Percentiles rank a stretch among this genome's conserved stretches.
phyloP scores from a whole-genome alignment of 805 yeast genomes.

The Ogataea trehaloabstinens region DNA sequence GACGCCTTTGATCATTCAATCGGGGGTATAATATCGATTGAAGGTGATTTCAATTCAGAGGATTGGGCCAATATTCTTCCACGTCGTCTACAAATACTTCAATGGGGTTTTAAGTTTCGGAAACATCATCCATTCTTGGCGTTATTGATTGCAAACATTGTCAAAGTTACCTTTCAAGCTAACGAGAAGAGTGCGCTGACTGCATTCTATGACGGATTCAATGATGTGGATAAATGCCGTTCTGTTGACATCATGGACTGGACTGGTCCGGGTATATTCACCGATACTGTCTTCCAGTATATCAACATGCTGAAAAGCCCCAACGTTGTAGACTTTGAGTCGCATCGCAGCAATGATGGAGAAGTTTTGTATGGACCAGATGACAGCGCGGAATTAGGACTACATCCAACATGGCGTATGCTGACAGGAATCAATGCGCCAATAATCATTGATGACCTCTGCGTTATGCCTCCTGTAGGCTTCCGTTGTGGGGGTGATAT shows the following conservation, averaged over 20 bases:
- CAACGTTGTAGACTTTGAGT: constrained; percentile 9
- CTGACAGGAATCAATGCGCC: constrained; percentile 21
- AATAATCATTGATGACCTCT: constrained; percentile 17
- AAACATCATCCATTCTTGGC: constrained; percentile 57
- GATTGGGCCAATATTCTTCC: constrained; percentile 41
- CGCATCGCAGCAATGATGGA: constrained; percentile 4
- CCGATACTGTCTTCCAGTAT: constrained; percentile 45
- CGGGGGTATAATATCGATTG: constrained; percentile 48
- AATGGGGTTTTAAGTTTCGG: constrained; percentile 52
- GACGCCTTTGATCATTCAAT: constrained; percentile 42
- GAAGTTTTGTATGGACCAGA: constrained; percentile 16
- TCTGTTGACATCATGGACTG: constrained; percentile 32
- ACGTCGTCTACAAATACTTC: constrained; percentile 50
- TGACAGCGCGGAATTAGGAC: constrained; percentile 1
- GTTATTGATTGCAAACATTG: constrained; percentile 44
- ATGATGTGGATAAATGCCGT: neutral
- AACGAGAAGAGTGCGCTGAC: constrained; percentile 5
- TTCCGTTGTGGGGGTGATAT: constrained; percentile 24
- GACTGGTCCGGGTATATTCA: constrained; percentile 55
- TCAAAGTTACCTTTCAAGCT: constrained; percentile 41
- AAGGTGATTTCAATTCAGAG: constrained; percentile 43
- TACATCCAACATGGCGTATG: constrained; percentile 13
- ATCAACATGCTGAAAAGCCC: constrained; percentile 32
- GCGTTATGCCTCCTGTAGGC: constrained; percentile 14
- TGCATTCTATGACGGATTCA: neutral